phyloP scores from a whole-genome alignment of 148 eudicot genomes.

The Heliamphora exappendiculata region DNA sequence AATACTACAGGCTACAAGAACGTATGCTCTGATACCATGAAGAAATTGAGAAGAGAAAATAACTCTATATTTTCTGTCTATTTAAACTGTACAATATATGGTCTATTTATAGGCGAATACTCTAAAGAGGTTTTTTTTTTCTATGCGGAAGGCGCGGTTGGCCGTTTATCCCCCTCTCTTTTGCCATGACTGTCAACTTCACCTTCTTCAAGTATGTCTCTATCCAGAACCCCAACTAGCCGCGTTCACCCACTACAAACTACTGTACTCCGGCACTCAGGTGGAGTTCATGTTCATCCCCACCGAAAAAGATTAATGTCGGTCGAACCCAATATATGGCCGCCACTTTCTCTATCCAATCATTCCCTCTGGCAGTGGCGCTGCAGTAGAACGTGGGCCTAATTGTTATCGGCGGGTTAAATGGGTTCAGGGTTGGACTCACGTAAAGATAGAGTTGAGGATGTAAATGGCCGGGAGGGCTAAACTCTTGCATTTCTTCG shows the following conservation, averaged over 20 bases:
- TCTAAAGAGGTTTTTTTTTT: too few species aligned
- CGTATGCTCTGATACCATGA: too few species aligned
- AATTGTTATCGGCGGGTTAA: conserved; percentile 29
- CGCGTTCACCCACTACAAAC: conserved; percentile 67
- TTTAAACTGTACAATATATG: too few species aligned
- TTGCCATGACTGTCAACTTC: conserved; percentile 72
- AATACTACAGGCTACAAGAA: too few species aligned
- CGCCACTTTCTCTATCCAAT: conserved; percentile 57
- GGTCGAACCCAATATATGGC: conserved; percentile 57
- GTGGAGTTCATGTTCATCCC: conserved; percentile 81
- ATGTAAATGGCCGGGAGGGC: conserved; percentile 45
- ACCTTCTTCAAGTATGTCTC: conserved; percentile 81
- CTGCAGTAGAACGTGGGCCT: conserved; percentile 23
- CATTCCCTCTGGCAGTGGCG: conserved; percentile 36
- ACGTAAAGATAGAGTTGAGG: conserved; percentile 45
- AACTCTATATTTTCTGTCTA: too few species aligned
- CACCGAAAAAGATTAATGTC: conserved; percentile 54
- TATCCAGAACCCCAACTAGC: conserved; percentile 67
- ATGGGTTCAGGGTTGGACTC: conserved; percentile 24
- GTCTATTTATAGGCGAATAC: too few species aligned
- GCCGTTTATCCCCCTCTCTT: too few species aligned
- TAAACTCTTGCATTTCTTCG: conserved; percentile 35
- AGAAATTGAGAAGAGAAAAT: too few species aligned
- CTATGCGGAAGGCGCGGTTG: too few species aligned
- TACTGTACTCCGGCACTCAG: conserved; percentile 57